Evolutionary conservation across 768 basidiomycete genomes (phyloP), one percentile per base, ranked within the genome.

Genomic region (Calocybe indica): DNA sequence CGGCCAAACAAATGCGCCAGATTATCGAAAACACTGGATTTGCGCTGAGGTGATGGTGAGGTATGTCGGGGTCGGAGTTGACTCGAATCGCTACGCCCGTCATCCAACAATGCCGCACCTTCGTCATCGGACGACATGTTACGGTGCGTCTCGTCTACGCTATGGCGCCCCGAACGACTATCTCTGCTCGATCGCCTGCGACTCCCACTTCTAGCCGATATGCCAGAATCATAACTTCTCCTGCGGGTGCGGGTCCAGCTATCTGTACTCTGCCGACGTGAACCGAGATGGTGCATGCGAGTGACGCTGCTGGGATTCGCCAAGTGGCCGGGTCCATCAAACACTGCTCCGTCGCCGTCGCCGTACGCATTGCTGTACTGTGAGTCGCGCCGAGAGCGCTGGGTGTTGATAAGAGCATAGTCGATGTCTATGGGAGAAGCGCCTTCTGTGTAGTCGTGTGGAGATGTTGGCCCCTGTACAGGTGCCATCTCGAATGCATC

Each of bases 361-460:
- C 76, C 79, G 36, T 76, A 80, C 43, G 82, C 78, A 44, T 72
- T 66, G 32, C 68, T 64, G 58, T 79, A 80, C 43, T 82, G 80
- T 5, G 90, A 90, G 57, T 87, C 79, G 13, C 82, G 76, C 37
- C 86, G 74, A n/a, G 78, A 65, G 31, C 67, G 74, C 37, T 73
- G 71, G 44, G 57, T 70, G 52, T 72, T 76, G 33, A 67, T 66
- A n/a, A 85, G 55, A 12, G 77, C 89, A 52, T 71, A 63, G 49
- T 78, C 64, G 38, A 94, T 90, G 51, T 91, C 91, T 30, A 80
- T 69, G 6, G 80, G 72, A 8, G 87, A 84, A 32, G 91, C 91
- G 36, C 89, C 90, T 56, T 93, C 91, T 1, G 91, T 92, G 62
- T 93, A 93, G 68, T 93, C 91, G 47, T 76, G 57, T 4, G 31